These are phyloP conservation scores for Fraxinus paxiana DNA, from an alignment of 305 asterid genomes.

Conservation along the genomic window DNA sequence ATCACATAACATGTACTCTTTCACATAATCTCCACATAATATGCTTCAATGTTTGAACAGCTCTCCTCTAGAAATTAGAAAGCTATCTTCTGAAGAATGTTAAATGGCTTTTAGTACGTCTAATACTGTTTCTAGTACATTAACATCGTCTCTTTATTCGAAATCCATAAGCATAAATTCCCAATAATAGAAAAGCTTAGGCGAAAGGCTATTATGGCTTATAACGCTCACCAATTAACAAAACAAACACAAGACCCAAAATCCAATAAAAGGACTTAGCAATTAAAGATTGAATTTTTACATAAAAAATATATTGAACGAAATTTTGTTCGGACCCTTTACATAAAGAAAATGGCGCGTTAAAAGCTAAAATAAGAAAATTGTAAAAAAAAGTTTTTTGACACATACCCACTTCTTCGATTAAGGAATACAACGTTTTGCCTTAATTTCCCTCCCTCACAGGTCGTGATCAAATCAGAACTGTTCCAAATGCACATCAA, in stretches of 20 bases:
- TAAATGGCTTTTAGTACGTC: conserved; percentile 27
- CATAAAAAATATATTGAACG: background rate
- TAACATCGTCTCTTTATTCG: conserved; percentile 9
- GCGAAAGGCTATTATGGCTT: conserved; percentile 6
- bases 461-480: conserved; percentile 39
- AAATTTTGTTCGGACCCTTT: background rate
- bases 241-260: conserved; percentile 1
- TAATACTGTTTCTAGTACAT: conserved; percentile 2
- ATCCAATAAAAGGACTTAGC: conserved; percentile 14
- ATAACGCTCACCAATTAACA: conserved; percentile 11
- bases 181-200: conserved; percentile 1
- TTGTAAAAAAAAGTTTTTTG: conserved; percentile 9
- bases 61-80: conserved; percentile 14
- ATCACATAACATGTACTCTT: background rate
- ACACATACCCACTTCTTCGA: conserved; percentile 38
- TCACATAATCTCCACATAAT: conserved; percentile 17
- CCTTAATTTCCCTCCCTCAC: conserved; percentile 23
- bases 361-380: conserved; percentile 11
- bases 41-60: conserved; percentile 11
- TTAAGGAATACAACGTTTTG: conserved; percentile 24
- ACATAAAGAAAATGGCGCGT: background rate
- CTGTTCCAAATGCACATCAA: conserved; percentile 48
- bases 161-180: conserved; percentile 7
- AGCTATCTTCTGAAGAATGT: conserved; percentile 17
- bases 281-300: conserved; percentile 6